Percentiles rank a stretch among this genome's conserved stretches.
These are phyloP conservation scores for Colletotrichum acutatum DNA, from an alignment of 2,329 filamentous ascomycete genomes.

Conservation along the genomic window DNA sequence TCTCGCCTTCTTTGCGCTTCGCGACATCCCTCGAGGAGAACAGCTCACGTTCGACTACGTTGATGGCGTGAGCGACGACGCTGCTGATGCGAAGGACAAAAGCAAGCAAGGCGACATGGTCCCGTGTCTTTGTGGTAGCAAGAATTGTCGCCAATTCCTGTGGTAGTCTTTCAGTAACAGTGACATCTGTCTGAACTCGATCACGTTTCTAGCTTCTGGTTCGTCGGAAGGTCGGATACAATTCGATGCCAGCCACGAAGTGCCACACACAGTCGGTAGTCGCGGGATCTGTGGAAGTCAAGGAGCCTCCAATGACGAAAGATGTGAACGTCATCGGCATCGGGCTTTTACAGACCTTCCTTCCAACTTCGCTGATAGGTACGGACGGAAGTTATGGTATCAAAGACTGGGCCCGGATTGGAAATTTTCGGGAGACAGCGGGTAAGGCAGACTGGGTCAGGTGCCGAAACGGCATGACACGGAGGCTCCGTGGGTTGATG, in stretches of 20 bases:
- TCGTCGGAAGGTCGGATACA: not conserved
- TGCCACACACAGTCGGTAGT: not conserved
- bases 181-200: too few species aligned
- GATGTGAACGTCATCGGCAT: conserved; percentile 15
- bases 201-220: not conserved
- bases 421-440: not conserved
- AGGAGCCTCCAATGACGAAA: not conserved
- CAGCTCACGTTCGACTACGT: conserved; percentile 87
- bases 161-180: conserved; percentile 58
- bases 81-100: conserved; percentile 61
- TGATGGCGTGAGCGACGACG: conserved; percentile 67
- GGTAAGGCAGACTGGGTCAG: not conserved
- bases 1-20: conserved; percentile 78
- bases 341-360: not conserved
- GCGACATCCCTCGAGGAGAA: conserved; percentile 71
- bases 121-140: conserved; percentile 70
- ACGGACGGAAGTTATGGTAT: not conserved
- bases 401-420: not conserved
- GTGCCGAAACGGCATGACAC: not conserved
- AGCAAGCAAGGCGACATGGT: conserved; percentile 64
- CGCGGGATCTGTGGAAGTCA: not conserved
- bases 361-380: not conserved
- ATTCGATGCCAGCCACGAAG: not conserved
- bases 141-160: conserved; percentile 75
- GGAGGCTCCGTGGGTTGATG: conserved; percentile 15